Evolutionary conservation across 192 early-diverging fungal genomes (phyloP).

Genomic region (Linnemannia hyalina): DNA sequence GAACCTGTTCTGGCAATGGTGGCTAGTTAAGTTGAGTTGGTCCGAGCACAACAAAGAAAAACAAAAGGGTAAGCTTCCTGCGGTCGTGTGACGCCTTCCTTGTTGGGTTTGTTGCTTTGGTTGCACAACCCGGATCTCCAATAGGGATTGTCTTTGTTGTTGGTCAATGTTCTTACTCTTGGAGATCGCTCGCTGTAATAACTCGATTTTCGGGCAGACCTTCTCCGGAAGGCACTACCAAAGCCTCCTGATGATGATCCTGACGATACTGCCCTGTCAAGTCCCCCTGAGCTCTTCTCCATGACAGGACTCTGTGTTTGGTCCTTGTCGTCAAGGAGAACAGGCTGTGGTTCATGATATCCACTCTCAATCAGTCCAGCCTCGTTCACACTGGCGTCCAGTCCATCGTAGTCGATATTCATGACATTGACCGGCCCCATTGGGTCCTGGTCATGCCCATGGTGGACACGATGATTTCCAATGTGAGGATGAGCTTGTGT

Average conservation of each 20-base stretch:
- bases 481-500: constrained; percentile 3
- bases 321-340: background rate
- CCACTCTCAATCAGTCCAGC: constrained; percentile 18
- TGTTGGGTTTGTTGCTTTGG: background rate
- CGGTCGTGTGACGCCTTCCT: background rate
- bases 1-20: constrained; percentile 14
- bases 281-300: background rate
- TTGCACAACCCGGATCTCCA: background rate
- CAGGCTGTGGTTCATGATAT: constrained; percentile 10
- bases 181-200: constrained; percentile 42
- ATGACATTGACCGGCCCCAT: constrained; percentile 7
- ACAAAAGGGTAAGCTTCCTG: background rate
- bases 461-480: constrained; percentile 8
- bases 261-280: constrained; percentile 14
- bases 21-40: constrained; percentile 21
- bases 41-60: constrained; percentile 7
- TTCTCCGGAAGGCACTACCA: constrained; percentile 11
- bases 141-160: background rate
- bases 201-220: constrained; percentile 38
- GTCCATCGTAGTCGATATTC: constrained; percentile 56
- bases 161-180: constrained; percentile 26
- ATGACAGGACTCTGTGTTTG: background rate
- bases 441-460: constrained; percentile 17
- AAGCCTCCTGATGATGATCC: constrained; percentile 19
- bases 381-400: constrained; percentile 44